phyloP scores from a whole-genome alignment of 495 filamentous ascomycete species.

The Geopyxis carbonaria region DNA sequence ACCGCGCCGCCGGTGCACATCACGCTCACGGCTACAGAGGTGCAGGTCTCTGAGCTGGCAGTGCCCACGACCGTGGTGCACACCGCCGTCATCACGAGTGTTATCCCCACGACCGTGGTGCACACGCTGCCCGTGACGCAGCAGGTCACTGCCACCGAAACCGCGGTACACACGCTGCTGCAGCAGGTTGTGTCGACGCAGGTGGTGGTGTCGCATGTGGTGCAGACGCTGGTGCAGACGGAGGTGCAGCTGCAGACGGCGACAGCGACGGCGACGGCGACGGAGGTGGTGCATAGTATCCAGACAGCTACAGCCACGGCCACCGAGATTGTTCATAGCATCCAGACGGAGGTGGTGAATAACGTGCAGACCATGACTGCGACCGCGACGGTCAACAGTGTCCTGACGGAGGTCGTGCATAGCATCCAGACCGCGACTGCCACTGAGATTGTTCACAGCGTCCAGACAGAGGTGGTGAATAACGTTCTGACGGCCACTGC shows the following conservation, averaged over 20 bases:
- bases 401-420: constrained; percentile 8
- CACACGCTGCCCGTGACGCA: constrained; percentile 17
- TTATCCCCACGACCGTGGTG: constrained; percentile 16
- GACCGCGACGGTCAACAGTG: constrained; percentile 4
- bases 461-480: constrained; percentile 8
- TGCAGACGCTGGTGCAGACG: constrained; percentile 18
- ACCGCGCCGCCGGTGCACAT: constrained; percentile 7
- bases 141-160: constrained; percentile 13
- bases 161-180: constrained; percentile 15
- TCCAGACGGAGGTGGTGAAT: constrained; percentile 3
- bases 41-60: constrained; percentile 3
- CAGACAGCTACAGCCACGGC: constrained; percentile 4
- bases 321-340: not conserved
- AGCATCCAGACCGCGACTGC: constrained; percentile 4
- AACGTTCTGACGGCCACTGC: constrained; percentile 8
- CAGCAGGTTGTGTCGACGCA: constrained; percentile 18
- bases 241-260: constrained; percentile 14
- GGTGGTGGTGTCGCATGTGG: constrained; percentile 14
- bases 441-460: not conserved
- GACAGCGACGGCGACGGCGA: constrained; percentile 7
- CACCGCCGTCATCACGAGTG: constrained; percentile 16
- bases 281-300: constrained; percentile 7
- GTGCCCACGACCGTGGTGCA: constrained; percentile 20
- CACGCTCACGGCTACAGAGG: constrained; percentile 18
- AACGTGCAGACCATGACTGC: not conserved